phyloP scores from a whole-genome alignment of 2,329 filamentous ascomycete genomes.

The Tolypocladium cylindrosporum region DNA sequence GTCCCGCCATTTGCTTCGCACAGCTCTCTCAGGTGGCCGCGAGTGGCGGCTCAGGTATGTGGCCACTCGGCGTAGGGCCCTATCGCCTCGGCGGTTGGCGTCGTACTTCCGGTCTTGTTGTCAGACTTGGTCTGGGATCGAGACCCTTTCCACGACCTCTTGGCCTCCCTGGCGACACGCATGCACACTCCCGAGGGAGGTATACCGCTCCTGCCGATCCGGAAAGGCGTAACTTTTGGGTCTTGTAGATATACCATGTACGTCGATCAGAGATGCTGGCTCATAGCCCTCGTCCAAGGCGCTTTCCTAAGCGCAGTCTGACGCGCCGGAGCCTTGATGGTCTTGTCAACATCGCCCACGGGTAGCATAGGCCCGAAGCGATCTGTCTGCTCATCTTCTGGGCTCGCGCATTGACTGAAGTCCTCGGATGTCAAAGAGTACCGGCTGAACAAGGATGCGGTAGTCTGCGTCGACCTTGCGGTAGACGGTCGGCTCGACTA shows the following conservation, averaged over 20 bases:
- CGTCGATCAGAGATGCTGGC: slow-evolving; percentile 54
- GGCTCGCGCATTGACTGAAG: slow-evolving; percentile 39
- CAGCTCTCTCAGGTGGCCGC: slow-evolving; percentile 51
- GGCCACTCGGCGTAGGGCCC: slow-evolving; percentile 51
- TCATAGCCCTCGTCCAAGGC: slow-evolving; percentile 56
- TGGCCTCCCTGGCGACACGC: slow-evolving; percentile 56
- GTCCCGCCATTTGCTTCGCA: slow-evolving; percentile 45
- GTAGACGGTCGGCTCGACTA: slow-evolving; percentile 53
- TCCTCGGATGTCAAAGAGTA: slow-evolving; percentile 48
- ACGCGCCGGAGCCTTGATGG: slow-evolving; percentile 14
- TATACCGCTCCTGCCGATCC: slow-evolving; percentile 51
- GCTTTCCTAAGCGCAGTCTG: slow-evolving; percentile 34
- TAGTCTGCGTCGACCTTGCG: slow-evolving; percentile 49
- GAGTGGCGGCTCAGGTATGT: slow-evolving; percentile 52
- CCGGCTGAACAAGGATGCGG: slow-evolving; percentile 45
- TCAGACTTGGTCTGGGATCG: slow-evolving; percentile 26
- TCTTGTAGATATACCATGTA: slow-evolving; percentile 57
- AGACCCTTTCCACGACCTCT: slow-evolving; percentile 56
- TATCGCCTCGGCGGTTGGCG: slow-evolving; percentile 38
- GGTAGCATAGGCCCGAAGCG: slow-evolving; percentile 13
- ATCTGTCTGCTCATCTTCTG: slow-evolving; percentile 25
- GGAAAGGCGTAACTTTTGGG: slow-evolving; percentile 56
- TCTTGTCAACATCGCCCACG: slow-evolving; percentile 19
- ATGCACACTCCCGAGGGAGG: slow-evolving; percentile 55
- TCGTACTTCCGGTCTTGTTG: slow-evolving; percentile 41